Base-by-base conservation (phyloP, 257 asterid species). In the Petunia axillaris region DNA sequence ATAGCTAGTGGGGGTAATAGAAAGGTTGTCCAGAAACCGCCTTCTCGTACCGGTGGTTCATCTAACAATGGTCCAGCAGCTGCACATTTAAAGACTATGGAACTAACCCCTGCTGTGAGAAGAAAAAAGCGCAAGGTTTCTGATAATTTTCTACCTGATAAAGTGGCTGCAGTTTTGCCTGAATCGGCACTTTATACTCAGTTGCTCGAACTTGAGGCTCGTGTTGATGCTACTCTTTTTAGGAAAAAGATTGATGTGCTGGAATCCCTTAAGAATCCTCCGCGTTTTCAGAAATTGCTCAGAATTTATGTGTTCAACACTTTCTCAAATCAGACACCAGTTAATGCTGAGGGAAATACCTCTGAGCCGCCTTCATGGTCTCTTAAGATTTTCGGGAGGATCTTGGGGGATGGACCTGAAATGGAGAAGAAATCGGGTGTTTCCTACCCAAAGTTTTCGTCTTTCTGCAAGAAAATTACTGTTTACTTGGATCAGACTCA, bases 41-140 rank as follows among this genome's bases (percentile, higher is more conserved):
- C 97, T 53, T 84, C 98, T 54, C 90, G 97, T 59, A 91, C 88
- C 46, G 93, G 90, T 4, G 82, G 81, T 25, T 75, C 93, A 4
- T 64, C 95, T 55, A 91, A 90, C 80, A 95, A 89, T 59, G 88
- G 86, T 2, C 86, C 82, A 43, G 89, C 89, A 41, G 63, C 89
- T 79, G 91, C 89, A 13, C 96, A 93, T 6, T 89, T 93, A 91
- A 95, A 95, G 84, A 95, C 98, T 14, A 93, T 95, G 98, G 98
- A 93, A 83, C 81, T 95, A 75, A 81, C 98, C 64, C 98, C 98
- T 53, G 92, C 98, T 83, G 93, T 86, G 48, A 90, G 87, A 37
- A 88, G 94, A 87, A 90, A 87, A 78, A 93, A 93, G 75, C 88
- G 92, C 39, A 93, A 93, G 86, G 82, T 86, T 52, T 83, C 94